Conservation (phyloP, 306 rosid genomes). For the Betula pendula region DNA sequence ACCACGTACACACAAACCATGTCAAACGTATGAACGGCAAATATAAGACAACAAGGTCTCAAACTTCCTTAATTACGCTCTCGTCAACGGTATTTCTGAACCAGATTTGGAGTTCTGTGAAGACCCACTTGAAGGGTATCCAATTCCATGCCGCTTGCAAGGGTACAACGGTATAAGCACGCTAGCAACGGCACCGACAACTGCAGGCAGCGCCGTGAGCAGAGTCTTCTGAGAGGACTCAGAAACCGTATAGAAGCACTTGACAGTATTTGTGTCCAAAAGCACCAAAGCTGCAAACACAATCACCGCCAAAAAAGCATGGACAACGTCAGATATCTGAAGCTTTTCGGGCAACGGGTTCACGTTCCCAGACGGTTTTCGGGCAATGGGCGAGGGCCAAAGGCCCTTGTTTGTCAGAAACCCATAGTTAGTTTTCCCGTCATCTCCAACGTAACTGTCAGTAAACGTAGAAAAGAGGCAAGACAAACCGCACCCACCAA, state of each 20-base stretch:
- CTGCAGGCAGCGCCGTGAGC: constrained; percentile 56
- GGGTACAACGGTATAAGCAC: constrained; percentile 60
- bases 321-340: constrained; percentile 63
- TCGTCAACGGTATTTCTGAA: not conserved
- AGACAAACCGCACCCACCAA: constrained; percentile 45
- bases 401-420: constrained; percentile 53
- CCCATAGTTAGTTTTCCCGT: constrained; percentile 53
- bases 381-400: constrained; percentile 74
- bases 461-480: constrained; percentile 75
- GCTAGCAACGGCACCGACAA: constrained; percentile 53
- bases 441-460: constrained; percentile 80
- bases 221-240: constrained; percentile 38
- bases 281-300: constrained; percentile 64
- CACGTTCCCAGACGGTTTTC: not conserved
- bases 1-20: too few relatives aligned
- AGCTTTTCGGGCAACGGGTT: constrained; percentile 51
- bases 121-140: constrained; percentile 43
- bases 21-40: too few relatives aligned
- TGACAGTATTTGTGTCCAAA: not conserved
- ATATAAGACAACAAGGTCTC: too few relatives aligned
- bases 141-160: constrained; percentile 71
- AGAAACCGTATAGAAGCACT: constrained; percentile 56
- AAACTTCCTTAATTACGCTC: too few relatives aligned
- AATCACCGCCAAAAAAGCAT: constrained; percentile 45
- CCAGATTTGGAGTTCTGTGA: constrained; percentile 17